Evolutionary conservation across 257 asterid genomes (phyloP).

Genomic region (Solanum sparsipilum): DNA sequence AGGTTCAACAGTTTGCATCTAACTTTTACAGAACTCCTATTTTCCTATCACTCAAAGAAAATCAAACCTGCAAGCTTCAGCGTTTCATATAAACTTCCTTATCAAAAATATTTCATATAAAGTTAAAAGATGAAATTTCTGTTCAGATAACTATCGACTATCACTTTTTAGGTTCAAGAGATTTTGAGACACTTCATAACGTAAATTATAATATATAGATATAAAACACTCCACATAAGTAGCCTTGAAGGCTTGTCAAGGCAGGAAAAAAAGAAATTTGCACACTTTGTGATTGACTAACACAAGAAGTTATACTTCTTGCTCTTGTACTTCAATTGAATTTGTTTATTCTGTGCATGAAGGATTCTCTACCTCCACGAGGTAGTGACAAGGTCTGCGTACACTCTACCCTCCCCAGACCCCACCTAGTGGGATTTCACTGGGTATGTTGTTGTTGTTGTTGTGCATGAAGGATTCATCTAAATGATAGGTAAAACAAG

Average conservation of each 20-base stretch:
- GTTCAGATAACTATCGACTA: neutral
- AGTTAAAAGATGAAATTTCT: neutral
- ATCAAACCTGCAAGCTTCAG: neutral
- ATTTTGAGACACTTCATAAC: neutral
- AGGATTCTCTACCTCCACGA: neutral
- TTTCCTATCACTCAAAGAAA: neutral
- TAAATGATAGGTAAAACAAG: neutral
- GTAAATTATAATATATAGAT: neutral
- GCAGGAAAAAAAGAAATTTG: neutral
- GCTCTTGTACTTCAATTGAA: neutral
- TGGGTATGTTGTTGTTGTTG: too few relatives aligned
- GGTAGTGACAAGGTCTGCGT: too few relatives aligned
- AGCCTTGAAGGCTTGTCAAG: neutral
- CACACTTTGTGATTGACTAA: neutral
- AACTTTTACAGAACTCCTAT: neutral
- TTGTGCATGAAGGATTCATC: neutral
- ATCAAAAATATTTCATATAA: neutral
- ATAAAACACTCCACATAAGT: neutral
- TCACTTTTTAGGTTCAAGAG: neutral
- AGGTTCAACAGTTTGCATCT: neutral
- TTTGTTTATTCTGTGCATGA: neutral
- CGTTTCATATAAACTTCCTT: neutral
- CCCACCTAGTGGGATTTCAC: too few relatives aligned
- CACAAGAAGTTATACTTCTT: neutral
- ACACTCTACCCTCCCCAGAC: too few relatives aligned